A percentile compares a stretch with the other conserved stretches of the same genome.
These are phyloP conservation scores for Diatrype stigma DNA, from an alignment of 2,329 filamentous ascomycete genomes.

Conservation along the genomic window DNA sequence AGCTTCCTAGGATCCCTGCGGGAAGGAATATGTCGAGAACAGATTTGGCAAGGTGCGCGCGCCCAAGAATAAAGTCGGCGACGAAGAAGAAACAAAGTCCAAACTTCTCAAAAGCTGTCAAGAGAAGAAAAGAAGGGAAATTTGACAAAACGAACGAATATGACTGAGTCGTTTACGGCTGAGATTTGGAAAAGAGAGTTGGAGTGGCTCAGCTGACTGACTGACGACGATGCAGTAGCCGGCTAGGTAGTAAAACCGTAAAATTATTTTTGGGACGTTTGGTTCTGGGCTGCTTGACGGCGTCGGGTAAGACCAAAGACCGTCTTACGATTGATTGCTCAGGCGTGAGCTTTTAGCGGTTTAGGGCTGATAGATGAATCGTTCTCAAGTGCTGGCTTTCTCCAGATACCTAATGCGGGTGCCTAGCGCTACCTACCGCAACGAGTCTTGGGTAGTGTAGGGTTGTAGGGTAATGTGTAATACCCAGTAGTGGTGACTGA, in stretches of 20 bases:
- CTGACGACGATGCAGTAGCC: background rate
- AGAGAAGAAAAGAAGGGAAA: background rate
- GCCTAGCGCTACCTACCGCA: background rate
- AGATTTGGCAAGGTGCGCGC: too few species aligned
- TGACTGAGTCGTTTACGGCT: too few species aligned
- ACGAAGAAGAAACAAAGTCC: background rate
- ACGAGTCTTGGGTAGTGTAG: too few species aligned
- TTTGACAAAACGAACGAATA: background rate
- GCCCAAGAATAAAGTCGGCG: too few species aligned
- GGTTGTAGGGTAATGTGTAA: too few species aligned
- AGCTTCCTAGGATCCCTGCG: too few species aligned
- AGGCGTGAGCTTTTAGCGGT: background rate
- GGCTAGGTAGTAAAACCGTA: background rate
- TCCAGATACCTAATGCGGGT: background rate
- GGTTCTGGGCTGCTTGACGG: too few species aligned
- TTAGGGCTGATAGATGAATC: background rate
- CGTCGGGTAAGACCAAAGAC: too few species aligned
- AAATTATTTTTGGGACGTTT: too few species aligned
- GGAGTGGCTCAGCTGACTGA: background rate
- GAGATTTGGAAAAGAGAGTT: too few species aligned
- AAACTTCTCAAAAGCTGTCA: background rate
- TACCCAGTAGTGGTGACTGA: too few species aligned
- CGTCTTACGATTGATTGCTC: background rate
- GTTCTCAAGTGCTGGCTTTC: background rate
- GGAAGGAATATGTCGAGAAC: too few species aligned